Evolutionary conservation across 768 basidiomycete genomes (phyloP).

Genomic region (Pleurotus citrinopileatus): DNA sequence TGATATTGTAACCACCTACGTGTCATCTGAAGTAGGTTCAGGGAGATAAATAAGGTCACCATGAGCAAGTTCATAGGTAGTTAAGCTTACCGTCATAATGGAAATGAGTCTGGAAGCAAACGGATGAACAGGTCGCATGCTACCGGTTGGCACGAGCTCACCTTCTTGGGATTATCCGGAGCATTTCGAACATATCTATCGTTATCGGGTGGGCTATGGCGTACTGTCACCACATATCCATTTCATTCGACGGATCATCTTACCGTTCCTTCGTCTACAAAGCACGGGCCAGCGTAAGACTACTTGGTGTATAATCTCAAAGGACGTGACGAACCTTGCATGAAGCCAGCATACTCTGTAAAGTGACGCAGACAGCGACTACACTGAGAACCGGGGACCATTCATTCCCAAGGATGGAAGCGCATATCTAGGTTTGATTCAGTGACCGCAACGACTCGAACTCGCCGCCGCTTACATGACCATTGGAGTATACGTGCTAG

Average conservation of each 20-base stretch:
- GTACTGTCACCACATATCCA: conserved; percentile 11
- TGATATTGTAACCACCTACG: not conserved
- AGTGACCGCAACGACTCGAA: conserved; percentile 9
- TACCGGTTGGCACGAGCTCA: conserved; percentile 18
- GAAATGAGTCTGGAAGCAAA: conserved; percentile 60
- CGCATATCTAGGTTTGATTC: conserved; percentile 63
- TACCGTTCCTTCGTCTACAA: conserved; percentile 57
- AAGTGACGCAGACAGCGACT: conserved; percentile 75
- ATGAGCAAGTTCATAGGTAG: not conserved
- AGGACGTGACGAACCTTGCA: conserved; percentile 61
- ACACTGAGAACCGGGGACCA: conserved; percentile 91
- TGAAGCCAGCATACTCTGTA: conserved; percentile 91
- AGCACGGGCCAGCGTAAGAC: not conserved
- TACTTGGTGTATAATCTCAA: not conserved
- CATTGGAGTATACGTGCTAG: conserved; percentile 85
- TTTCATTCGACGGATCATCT: too few relatives aligned
- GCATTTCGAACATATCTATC: conserved; percentile 78
- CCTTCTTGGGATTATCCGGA: conserved; percentile 87
- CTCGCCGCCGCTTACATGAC: conserved; percentile 55
- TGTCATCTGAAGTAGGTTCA: not conserved
- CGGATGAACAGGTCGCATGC: conserved; percentile 1
- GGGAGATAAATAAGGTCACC: not conserved
- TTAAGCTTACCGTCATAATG: conserved; percentile 69
- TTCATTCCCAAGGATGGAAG: conserved; percentile 84
- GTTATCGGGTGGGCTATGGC: conserved; percentile 73